These are phyloP conservation scores for Candida tammaniensis DNA, from an alignment of 805 yeast genomes.

Conservation along the genomic window DNA sequence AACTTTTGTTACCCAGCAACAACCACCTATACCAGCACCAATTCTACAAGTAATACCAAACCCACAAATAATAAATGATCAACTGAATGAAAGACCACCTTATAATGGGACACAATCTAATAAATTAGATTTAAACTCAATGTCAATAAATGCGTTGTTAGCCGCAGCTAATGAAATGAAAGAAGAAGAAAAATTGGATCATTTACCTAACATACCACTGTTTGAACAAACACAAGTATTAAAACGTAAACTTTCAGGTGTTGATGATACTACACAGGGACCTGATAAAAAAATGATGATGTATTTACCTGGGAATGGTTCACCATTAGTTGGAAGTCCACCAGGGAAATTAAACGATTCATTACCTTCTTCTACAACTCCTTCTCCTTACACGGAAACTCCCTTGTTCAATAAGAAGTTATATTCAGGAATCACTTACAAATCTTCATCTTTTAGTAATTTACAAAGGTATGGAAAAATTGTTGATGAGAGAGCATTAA, in stretches of 20 bases:
- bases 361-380: conserved; percentile 13
- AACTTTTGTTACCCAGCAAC: background rate
- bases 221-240: background rate
- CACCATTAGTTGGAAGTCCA: too few species aligned
- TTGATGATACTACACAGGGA: background rate
- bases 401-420: conserved; percentile 4
- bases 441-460: conserved; percentile 8
- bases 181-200: background rate
- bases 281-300: background rate
- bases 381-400: conserved; percentile 11
- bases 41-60: background rate
- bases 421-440: conserved; percentile 11
- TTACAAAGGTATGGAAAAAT: conserved; percentile 3
- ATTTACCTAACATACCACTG: conserved; percentile 5
- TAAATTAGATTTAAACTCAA: background rate
- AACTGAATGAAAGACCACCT: background rate
- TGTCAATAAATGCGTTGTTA: conserved; percentile 13
- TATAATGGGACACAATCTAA: too few species aligned
- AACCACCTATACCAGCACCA: background rate
- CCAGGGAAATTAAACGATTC: conserved; percentile 18
- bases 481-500: conserved; percentile 12
- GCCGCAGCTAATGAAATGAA: conserved; percentile 14
- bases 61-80: too few species aligned
- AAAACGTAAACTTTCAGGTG: conserved; percentile 3
- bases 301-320: conserved; percentile 1